Percentiles rank a stretch among this genome's conserved stretches.
phyloP scores from a whole-genome alignment of 805 yeast genomes.

The Myxozyma geophila region DNA sequence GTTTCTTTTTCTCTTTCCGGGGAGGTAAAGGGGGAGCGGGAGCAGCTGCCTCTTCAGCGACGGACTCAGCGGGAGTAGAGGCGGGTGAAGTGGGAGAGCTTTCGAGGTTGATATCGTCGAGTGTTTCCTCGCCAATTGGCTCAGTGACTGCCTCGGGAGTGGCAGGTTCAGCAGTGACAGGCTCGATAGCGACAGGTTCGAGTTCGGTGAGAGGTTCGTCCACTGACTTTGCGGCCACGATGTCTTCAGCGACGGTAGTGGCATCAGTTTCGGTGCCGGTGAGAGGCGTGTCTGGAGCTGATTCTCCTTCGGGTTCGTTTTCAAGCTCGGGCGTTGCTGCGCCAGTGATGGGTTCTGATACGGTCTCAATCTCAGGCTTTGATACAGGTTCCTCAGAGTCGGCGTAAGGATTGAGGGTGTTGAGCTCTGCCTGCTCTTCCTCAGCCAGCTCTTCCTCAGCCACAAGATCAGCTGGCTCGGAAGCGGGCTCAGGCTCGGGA shows the following conservation, averaged over 20 bases:
- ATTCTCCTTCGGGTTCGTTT: not conserved
- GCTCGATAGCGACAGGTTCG: constrained; percentile 8
- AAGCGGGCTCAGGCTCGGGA: not conserved
- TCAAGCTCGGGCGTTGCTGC: not conserved
- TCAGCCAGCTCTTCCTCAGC: not conserved
- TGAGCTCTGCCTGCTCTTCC: not conserved
- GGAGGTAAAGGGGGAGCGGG: constrained; percentile 31
- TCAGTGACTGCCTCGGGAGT: too few species aligned
- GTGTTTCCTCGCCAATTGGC: constrained; percentile 8
- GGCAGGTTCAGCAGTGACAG: too few species aligned
- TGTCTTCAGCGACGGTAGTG: constrained; percentile 6
- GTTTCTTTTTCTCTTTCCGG: constrained; percentile 32
- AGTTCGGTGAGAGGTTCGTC: constrained; percentile 5
- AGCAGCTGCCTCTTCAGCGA: constrained; percentile 2
- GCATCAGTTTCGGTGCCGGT: constrained; percentile 10
- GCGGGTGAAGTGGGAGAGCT: not conserved
- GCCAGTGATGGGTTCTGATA: not conserved
- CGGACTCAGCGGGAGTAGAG: constrained; percentile 1
- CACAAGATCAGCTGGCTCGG: not conserved
- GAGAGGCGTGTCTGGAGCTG: constrained; percentile 2
- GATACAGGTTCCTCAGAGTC: not conserved
- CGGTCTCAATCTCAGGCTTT: too few species aligned
- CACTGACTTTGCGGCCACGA: not conserved
- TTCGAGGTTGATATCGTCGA: constrained; percentile 29
- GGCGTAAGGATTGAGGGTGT: not conserved